Evolutionary conservation across 1,139 yeast genomes (phyloP).

Genomic region (Sporopachydermia cereana): DNA sequence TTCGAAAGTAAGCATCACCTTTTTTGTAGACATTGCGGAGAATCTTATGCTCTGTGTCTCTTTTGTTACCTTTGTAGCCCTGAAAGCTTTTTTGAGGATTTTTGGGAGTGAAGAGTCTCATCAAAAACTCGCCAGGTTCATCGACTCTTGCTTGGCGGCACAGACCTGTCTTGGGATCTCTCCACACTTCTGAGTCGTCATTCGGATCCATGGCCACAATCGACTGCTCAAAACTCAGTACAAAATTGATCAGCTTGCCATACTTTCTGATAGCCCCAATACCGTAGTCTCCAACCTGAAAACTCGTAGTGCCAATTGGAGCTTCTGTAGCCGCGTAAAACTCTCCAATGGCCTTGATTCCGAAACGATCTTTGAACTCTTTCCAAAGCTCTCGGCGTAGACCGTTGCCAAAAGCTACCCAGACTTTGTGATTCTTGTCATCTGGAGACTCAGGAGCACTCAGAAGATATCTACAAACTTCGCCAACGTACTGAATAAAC

Average conservation of each 20-base stretch:
- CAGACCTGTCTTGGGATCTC: constrained; percentile 63
- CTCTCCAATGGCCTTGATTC: constrained; percentile 70
- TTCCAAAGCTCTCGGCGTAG: constrained; percentile 87
- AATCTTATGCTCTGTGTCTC: constrained; percentile 70
- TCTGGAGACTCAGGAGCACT: constrained; percentile 57
- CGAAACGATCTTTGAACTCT: constrained; percentile 65
- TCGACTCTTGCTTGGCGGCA: constrained; percentile 36
- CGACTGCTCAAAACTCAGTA: constrained; percentile 46
- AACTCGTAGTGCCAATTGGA: constrained; percentile 80
- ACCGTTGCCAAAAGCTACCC: constrained; percentile 86
- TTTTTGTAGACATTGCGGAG: constrained; percentile 59
- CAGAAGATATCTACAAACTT: constrained; percentile 78
- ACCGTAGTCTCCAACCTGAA: constrained; percentile 70
- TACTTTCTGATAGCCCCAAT: constrained; percentile 84
- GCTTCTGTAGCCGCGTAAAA: constrained; percentile 93
- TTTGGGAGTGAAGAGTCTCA: constrained; percentile 56
- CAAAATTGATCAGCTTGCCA: constrained; percentile 49
- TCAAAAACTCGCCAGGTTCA: constrained; percentile 83
- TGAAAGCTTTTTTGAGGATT: constrained; percentile 67
- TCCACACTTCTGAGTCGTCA: constrained; percentile 59
- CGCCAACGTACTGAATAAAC: constrained; percentile 90
- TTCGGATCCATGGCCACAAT: constrained; percentile 73
- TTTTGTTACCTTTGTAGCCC: constrained; percentile 76
- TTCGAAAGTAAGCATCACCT: constrained; percentile 89
- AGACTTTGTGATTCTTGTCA: constrained; percentile 53